These are phyloP conservation scores for Mortierella sp. DNA, from an alignment of 371 early-diverging fungal species.

Conservation along the genomic window DNA sequence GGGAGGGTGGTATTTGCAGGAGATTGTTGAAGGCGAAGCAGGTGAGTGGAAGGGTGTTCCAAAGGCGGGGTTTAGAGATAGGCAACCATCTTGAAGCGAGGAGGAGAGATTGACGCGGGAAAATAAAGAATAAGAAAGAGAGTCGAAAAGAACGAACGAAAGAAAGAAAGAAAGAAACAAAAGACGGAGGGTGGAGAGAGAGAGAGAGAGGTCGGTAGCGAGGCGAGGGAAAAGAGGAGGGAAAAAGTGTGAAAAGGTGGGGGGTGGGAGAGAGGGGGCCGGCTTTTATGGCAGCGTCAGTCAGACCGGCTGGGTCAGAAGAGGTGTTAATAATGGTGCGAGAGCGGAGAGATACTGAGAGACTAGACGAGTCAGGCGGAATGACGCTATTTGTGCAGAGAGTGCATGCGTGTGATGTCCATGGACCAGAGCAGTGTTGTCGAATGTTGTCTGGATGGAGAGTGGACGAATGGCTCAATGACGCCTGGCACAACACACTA, in stretches of 20 bases:
- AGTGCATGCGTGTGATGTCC: too few species aligned
- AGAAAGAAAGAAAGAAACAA: background rate
- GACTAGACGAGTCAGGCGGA: too few species aligned
- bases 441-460: too few species aligned
- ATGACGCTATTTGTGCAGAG: too few species aligned
- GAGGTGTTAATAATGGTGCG: too few species aligned
- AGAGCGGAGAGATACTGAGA: background rate
- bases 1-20: background rate
- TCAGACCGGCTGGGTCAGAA: too few species aligned
- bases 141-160: background rate
- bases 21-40: background rate
- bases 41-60: background rate
- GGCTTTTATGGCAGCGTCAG: too few species aligned
- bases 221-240: background rate
- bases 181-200: background rate
- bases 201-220: background rate
- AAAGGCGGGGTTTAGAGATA: constrained; percentile 19
- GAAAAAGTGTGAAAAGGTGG: background rate
- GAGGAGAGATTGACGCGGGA: background rate
- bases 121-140: background rate
- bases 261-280: background rate
- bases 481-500: too few species aligned
- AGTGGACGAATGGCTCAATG: too few species aligned
- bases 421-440: too few species aligned
- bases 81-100: constrained; percentile 10